Evolutionary conservation across 140 eudicot species (phyloP).

Genomic region (Anethum foeniculum): DNA sequence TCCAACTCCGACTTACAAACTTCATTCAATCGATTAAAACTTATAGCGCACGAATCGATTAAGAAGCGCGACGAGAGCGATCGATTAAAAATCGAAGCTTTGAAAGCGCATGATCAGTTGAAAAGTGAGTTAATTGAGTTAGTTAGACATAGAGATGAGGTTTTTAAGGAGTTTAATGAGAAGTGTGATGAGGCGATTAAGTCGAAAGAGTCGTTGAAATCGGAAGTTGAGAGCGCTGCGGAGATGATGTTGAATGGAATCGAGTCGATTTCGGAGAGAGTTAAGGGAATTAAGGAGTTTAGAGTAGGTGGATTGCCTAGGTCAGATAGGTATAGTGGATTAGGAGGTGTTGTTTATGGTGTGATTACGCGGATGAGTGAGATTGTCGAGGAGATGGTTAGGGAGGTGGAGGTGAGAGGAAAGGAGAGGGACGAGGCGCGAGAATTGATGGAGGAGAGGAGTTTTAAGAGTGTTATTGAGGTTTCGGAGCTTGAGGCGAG

Average conservation of each 20-base stretch:
- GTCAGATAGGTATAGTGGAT: conserved; percentile 74
- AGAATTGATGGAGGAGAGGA: conserved; percentile 74
- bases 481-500: conserved; percentile 80
- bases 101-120: conserved; percentile 39
- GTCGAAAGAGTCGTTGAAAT: conserved; percentile 46
- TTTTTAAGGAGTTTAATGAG: conserved; percentile 37
- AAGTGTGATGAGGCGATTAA: conserved; percentile 57
- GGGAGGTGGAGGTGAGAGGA: conserved; percentile 39
- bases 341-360: conserved; percentile 85
- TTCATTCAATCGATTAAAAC: conserved; percentile 51
- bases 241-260: conserved; percentile 75
- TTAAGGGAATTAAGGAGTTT: conserved; percentile 51
- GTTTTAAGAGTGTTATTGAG: conserved; percentile 85
- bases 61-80: conserved; percentile 73
- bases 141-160: conserved; percentile 33
- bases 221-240: conserved; percentile 66
- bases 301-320: conserved; percentile 74
- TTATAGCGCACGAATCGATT: conserved; percentile 63
- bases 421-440: conserved; percentile 69
- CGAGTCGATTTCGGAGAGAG: conserved; percentile 79
- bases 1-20: conserved; percentile 55
- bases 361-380: conserved; percentile 83
- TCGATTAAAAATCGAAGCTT: conserved; percentile 36
- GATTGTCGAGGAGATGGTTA: conserved; percentile 79
- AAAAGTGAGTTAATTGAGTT: conserved; percentile 31